Evolutionary conservation across 192 early-diverging fungal species (phyloP).

Genomic region (Gryganskiella cystojenkinii): DNA sequence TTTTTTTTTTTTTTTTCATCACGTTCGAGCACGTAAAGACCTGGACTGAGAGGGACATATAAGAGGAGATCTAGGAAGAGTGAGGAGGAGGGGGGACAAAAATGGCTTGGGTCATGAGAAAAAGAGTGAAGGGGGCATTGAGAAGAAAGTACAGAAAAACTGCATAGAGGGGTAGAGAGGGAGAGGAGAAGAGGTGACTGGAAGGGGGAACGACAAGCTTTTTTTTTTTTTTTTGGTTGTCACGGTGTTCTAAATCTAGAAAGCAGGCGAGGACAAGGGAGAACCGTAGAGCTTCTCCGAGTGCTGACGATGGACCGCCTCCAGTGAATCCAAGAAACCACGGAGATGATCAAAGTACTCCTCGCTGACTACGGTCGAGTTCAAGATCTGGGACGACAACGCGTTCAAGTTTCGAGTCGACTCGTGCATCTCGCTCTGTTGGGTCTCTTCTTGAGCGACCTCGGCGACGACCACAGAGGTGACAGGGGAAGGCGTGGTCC

Average conservation of each 20-base stretch:
- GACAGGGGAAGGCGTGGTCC: conserved; percentile 11
- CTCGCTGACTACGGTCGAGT: conserved; percentile 25
- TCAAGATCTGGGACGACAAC: conserved; percentile 37
- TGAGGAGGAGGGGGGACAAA: too few relatives aligned
- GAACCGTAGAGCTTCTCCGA: conserved; percentile 26
- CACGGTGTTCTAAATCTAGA: too few relatives aligned
- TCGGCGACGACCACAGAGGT: too few relatives aligned
- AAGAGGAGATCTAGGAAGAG: too few relatives aligned
- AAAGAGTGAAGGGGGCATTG: too few relatives aligned
- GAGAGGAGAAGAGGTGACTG: background rate
- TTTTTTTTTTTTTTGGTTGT: too few relatives aligned
- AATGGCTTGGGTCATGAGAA: too few relatives aligned
- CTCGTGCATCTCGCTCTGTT: background rate
- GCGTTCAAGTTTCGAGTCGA: conserved; percentile 26
- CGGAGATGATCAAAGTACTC: conserved; percentile 52
- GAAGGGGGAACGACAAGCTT: background rate
- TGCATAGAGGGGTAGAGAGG: background rate
- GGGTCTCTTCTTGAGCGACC: too few relatives aligned
- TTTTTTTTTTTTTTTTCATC: too few relatives aligned
- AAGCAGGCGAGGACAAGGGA: too few relatives aligned
- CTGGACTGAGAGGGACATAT: too few relatives aligned
- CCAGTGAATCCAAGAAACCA: conserved; percentile 46
- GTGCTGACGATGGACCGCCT: conserved; percentile 43
- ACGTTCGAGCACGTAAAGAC: too few relatives aligned
- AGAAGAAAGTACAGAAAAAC: background rate